Conservation (phyloP, 2,329 filamentous ascomycete species). For the Aspergillus ustus region DNA sequence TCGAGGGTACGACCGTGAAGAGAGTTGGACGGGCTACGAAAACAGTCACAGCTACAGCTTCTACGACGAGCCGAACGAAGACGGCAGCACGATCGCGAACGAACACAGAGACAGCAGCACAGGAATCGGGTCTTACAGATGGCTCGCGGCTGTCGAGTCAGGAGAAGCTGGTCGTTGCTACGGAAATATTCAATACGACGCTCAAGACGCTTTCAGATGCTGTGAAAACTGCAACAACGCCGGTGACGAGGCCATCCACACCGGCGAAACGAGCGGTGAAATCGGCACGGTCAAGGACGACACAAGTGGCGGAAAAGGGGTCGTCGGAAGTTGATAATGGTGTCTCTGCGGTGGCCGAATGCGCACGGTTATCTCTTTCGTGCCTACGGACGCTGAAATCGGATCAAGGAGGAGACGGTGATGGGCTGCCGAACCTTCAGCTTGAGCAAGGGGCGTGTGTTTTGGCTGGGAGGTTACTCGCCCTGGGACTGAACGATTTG, state of each 20-base stretch:
- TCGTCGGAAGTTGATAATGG: conserved; percentile 27
- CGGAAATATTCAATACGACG: conserved; percentile 52
- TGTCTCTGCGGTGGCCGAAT: conserved; percentile 42
- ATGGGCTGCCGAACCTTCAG: conserved; percentile 39
- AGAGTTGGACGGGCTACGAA: conserved; percentile 32
- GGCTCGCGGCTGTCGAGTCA: conserved; percentile 39
- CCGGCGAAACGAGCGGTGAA: conserved; percentile 36
- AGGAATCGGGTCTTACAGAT: conserved; percentile 32
- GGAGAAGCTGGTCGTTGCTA: conserved; percentile 49
- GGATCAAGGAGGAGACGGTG: conserved; percentile 29
- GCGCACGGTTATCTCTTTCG: conserved; percentile 45
- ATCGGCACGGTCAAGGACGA: conserved; percentile 20
- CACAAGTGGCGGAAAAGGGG: neutral
- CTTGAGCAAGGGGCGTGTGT: conserved; percentile 50
- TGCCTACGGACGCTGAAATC: conserved; percentile 42
- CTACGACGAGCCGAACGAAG: conserved; percentile 24
- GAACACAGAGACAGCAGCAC: conserved; percentile 30
- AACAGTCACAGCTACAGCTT: conserved; percentile 24
- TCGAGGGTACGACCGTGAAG: conserved; percentile 26
- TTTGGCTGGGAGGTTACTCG: conserved; percentile 46
- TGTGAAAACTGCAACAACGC: conserved; percentile 31
- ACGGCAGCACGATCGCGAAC: conserved; percentile 30
- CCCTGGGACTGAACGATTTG: conserved; percentile 45
- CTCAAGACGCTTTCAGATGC: conserved; percentile 50
- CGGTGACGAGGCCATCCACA: conserved; percentile 31